Base-by-base conservation (phyloP, 345 rosid species). In the Gossypium arboreum region DNA sequence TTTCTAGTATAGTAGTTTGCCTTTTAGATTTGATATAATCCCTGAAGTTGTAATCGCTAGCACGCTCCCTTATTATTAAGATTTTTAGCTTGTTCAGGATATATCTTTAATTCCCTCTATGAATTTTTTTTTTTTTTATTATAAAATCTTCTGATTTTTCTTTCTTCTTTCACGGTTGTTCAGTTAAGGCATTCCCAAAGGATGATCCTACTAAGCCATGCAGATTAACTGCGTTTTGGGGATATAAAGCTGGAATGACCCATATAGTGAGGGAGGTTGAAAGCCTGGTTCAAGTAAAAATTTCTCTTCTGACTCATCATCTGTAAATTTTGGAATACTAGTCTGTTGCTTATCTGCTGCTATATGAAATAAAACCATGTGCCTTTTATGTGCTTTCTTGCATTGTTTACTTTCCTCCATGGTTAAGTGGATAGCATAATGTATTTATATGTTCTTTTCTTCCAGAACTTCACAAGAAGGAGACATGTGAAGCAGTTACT, bases 181-280 rank as follows among this genome's bases (percentile, higher is more conserved):
- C 89, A 92, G 98, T 94, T 87, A 92, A 92, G 91, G 94, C 97
- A 16, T 94, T 94, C 75, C 97, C 97, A 29, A 91, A 85, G 73
- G 98, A 94, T 70, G 92, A 94, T 75, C 92, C 85, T 3, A 52
- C 79, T 10, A 94, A 92, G 80, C 90, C 91, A 7, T 92, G 97
- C 80, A 87, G 83, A 29, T 79, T 94, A 44, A 88, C 98, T 8
- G 90, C 98, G 13, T 94, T 94, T 67, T 45, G 92, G 81, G 97
- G 97, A 15, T 92, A 92, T 73, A 94, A 94, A 83, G 97, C 98
- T 75, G 97, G 98, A 44, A 94, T 94, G 97, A 94, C 97, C 25
- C 98, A 94, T 74, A 88, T 94, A 80, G 97, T 94, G 15, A 86
- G 98, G 79, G 97, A 94, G 6, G 98, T 94, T 1, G 98, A 92